Conservation (phyloP, 2,329 filamentous ascomycete genomes). For the Fusarium annulatum region DNA sequence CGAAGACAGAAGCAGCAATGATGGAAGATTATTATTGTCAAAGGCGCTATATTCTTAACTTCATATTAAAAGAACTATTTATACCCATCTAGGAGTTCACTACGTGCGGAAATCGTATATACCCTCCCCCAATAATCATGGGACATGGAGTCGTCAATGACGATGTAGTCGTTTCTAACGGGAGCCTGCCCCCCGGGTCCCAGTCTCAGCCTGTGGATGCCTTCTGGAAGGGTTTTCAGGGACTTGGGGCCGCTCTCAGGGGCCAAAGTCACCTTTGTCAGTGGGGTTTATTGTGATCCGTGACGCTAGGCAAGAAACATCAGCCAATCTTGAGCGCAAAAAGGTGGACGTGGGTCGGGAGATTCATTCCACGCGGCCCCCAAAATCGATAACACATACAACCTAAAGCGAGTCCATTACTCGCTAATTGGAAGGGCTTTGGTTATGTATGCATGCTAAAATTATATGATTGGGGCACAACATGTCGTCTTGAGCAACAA, state of each 20-base stretch:
- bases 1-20: not conserved
- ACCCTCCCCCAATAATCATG: not conserved
- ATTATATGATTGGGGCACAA: not conserved
- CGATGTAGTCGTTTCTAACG: not conserved
- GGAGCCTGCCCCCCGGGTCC: not conserved
- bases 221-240: conserved; percentile 38
- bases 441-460: not conserved
- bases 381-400: not conserved
- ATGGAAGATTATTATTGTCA: not conserved
- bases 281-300: conserved; percentile 15
- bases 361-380: conserved; percentile 26
- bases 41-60: not conserved
- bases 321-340: conserved; percentile 18
- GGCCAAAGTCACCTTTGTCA: not conserved
- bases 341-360: conserved; percentile 11
- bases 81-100: not conserved
- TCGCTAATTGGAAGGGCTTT: not conserved
- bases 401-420: not conserved
- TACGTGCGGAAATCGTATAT: not conserved
- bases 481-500: not conserved
- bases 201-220: not conserved
- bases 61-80: not conserved
- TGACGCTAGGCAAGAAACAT: conserved; percentile 6
- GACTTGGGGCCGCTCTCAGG: conserved; percentile 29
- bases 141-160: not conserved